Conservation (phyloP, 1,284 basidiomycete species). For the Melampsora americana region DNA sequence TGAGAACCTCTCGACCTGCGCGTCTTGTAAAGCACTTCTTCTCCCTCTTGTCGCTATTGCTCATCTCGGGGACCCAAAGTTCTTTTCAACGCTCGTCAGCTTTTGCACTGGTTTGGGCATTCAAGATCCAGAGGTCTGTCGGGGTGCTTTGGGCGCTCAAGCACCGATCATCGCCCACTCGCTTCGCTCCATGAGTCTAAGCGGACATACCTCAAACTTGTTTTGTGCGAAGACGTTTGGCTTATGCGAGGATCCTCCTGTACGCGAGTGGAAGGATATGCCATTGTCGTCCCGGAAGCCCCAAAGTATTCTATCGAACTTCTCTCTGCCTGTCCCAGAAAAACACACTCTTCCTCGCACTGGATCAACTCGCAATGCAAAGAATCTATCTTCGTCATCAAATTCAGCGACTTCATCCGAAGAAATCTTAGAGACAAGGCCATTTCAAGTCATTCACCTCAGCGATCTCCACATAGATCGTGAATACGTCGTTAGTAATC, state of each 20-base stretch:
- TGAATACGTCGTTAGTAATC: constrained; percentile 53
- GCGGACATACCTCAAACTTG: constrained; percentile 60
- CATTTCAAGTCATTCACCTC: constrained; percentile 51
- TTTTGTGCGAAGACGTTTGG: constrained; percentile 63
- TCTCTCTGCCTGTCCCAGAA: constrained; percentile 47
- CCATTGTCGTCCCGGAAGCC: constrained; percentile 29
- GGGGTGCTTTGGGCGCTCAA: constrained; percentile 59
- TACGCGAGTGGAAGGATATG: constrained; percentile 46
- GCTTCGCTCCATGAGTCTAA: constrained; percentile 59
- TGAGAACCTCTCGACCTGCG: constrained; percentile 41
- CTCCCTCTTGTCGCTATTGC: constrained; percentile 38
- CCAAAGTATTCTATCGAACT: constrained; percentile 45
- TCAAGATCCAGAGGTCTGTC: constrained; percentile 61
- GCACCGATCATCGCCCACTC: constrained; percentile 64
- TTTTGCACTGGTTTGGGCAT: constrained; percentile 45
- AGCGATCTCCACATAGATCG: constrained; percentile 52
- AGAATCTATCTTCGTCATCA: not conserved
- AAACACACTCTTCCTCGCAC: constrained; percentile 7
- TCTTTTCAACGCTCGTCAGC: constrained; percentile 32
- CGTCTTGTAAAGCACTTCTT: constrained; percentile 36
- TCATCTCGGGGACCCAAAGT: constrained; percentile 34
- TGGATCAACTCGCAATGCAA: not conserved
- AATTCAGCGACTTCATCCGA: not conserved
- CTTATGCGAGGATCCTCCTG: constrained; percentile 57
- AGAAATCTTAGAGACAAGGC: constrained; percentile 25